Evolutionary conservation across 2,329 filamentous ascomycete species (phyloP).

Genomic region (Aulographum hederae): DNA sequence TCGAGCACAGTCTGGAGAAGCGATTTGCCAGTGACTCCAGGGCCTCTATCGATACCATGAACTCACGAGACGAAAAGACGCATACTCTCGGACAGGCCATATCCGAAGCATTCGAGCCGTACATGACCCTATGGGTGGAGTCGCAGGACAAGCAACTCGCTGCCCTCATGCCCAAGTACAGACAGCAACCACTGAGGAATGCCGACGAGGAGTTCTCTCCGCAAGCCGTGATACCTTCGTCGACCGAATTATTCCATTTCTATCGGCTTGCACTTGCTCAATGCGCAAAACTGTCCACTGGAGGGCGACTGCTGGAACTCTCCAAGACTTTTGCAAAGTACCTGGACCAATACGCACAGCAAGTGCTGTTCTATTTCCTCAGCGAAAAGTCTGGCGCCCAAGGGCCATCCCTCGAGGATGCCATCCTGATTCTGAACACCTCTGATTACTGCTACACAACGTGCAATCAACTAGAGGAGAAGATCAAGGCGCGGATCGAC

Average conservation of each 20-base stretch:
- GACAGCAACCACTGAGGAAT: conserved; percentile 59
- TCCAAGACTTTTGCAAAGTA: conserved; percentile 80
- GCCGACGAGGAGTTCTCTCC: conserved; percentile 82
- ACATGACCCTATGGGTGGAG: conserved; percentile 91
- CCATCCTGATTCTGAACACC: conserved; percentile 79
- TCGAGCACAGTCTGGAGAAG: conserved; percentile 79
- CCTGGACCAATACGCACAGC: conserved; percentile 85
- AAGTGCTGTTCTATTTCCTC: conserved; percentile 62
- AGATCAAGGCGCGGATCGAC: conserved; percentile 81
- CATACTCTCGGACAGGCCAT: conserved; percentile 78
- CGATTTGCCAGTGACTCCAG: conserved; percentile 58
- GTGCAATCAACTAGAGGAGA: conserved; percentile 83
- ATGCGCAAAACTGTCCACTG: conserved; percentile 88
- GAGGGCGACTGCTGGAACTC: conserved; percentile 69
- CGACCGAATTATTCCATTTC: conserved; percentile 93
- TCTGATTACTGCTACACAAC: conserved; percentile 95
- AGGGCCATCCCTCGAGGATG: conserved; percentile 50
- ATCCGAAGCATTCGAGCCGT: conserved; percentile 92
- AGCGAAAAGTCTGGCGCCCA: conserved; percentile 38
- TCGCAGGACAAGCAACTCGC: conserved; percentile 73
- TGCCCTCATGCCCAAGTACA: conserved; percentile 71
- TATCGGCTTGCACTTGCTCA: conserved; percentile 86
- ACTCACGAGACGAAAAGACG: conserved; percentile 55
- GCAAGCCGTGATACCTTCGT: conserved; percentile 78
- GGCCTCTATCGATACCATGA: conserved; percentile 77